Evolutionary conservation across 352 stramenopile species (phyloP).

Genomic region (Aphanomyces euteiches): DNA sequence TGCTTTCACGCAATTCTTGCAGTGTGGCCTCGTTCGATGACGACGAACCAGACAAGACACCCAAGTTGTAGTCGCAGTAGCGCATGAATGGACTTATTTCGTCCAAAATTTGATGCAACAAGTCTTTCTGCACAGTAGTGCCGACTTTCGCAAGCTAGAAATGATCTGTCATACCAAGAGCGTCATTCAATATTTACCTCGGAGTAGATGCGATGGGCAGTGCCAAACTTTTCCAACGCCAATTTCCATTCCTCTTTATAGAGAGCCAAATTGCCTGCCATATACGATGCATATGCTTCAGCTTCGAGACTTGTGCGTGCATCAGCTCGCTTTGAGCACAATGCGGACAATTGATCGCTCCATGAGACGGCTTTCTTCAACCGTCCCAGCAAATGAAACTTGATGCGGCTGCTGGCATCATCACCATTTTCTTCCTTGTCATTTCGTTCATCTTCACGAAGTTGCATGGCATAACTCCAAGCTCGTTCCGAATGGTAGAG

Average conservation of each 20-base stretch:
- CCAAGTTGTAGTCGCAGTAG: conserved; percentile 78
- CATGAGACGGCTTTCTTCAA: conserved; percentile 85
- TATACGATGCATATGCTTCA: conserved; percentile 84
- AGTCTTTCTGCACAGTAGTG: conserved; percentile 74
- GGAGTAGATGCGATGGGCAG: conserved; percentile 77
- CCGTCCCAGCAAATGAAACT: conserved; percentile 83
- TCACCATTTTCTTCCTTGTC: conserved; percentile 82
- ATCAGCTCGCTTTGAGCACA: conserved; percentile 75
- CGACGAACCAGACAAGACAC: conserved; percentile 38
- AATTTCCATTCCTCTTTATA: conserved; percentile 82
- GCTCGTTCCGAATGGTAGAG: conserved; percentile 89
- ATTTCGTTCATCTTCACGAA: conserved; percentile 85
- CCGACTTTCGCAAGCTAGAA: conserved; percentile 59
- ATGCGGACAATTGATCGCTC: conserved; percentile 71
- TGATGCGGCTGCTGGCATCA: conserved; percentile 84
- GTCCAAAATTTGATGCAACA: conserved; percentile 62
- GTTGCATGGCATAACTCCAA: conserved; percentile 89
- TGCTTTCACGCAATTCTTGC: conserved; percentile 36
- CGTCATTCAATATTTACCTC: conserved; percentile 35
- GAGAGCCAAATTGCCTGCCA: conserved; percentile 83
- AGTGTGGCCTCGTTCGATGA: conserved; percentile 38
- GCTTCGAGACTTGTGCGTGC: conserved; percentile 85
- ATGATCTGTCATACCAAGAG: not conserved
- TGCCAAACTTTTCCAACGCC: conserved; percentile 77
- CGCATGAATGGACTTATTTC: conserved; percentile 81